Base-by-base conservation (phyloP, 139 green algal genomes). In the Nannochloris sp. region DNA sequence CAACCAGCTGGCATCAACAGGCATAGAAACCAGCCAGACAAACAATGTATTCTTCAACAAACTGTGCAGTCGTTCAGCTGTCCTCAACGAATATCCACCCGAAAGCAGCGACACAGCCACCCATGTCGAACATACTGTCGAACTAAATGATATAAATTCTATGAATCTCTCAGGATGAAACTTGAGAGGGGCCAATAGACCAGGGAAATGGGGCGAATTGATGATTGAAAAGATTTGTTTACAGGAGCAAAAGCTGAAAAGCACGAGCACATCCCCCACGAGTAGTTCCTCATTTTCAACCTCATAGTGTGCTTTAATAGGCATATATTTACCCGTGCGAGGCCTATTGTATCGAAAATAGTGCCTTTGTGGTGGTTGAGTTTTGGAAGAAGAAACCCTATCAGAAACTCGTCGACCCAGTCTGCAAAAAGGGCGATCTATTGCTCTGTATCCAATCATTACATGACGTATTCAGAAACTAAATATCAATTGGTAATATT, bases 1-100 rank as follows among this genome's bases (percentile, higher is more conserved):
- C 49, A 91, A 70, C 71, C 90, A 80, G 5, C 80, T 81, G 6
- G 82, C 84, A 4, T 75, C 72, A 11, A 91, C 70, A 0, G 84
- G 81, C 79, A 87, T 88, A 23, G 67, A 61, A 4, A 76, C 49
- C 4, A 91, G 64, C 84, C 81, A 88, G 73, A 88, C 56, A 48
- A 48, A 57, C 46, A 61, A 76, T 9, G 54, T 66, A 7, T 57
- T 61, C 5, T 44, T 25, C 8, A 88, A 59, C 3, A 68, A 73
- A 14, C 66, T 69, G 8, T 70, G 70, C 27, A 87, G 44, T 57
- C 78, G 67, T 60, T 64, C 57, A 27, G 75, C 68, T 48, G 73
- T 37, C 6, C 62, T 48, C 5, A 25, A 66, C 10, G 27, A 55
- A 58, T 88, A 90, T 11, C 66, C 76, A 10, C 81, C 83, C 0